Evolutionary conservation across 2,329 filamentous ascomycete genomes (phyloP).

Genomic region (Aspergillus sclerotialis): DNA sequence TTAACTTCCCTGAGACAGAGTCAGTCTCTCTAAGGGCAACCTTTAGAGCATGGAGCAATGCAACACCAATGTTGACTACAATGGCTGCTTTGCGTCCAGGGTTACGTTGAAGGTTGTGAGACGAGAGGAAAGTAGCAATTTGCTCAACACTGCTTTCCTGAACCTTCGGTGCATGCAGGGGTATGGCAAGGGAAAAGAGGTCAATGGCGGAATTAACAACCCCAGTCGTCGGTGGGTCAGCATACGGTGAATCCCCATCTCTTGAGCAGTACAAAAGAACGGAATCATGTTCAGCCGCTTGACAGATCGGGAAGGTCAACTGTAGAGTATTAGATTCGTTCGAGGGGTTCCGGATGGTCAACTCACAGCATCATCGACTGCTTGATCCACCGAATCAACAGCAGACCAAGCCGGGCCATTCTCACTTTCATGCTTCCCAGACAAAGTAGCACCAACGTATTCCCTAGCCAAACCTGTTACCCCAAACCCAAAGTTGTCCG

Average conservation of each 20-base stretch:
- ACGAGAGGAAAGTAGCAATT: conserved; percentile 79
- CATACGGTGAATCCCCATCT: conserved; percentile 43
- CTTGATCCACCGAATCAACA: conserved; percentile 30
- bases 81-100: conserved; percentile 84
- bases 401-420: conserved; percentile 41
- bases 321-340: conserved; percentile 15
- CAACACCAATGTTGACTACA: conserved; percentile 79
- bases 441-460: conserved; percentile 63
- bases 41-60: conserved; percentile 71
- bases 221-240: conserved; percentile 81
- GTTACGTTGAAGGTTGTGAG: conserved; percentile 72
- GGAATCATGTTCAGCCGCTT: conserved; percentile 83
- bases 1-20: conserved; percentile 65
- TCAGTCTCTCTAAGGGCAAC: conserved; percentile 76
- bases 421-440: conserved; percentile 60
- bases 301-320: conserved; percentile 60
- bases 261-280: conserved; percentile 63
- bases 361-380: conserved; percentile 38
- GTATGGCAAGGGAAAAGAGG: conserved; percentile 84
- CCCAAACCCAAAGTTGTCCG: conserved; percentile 90
- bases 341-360: background rate
- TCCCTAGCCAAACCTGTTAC: conserved; percentile 78
- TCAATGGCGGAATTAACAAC: conserved; percentile 93
- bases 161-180: conserved; percentile 80
- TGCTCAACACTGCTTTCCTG: conserved; percentile 96